Conservation (phyloP, 73 alveolate genomes). For the Paramecium tetraurelia region DNA sequence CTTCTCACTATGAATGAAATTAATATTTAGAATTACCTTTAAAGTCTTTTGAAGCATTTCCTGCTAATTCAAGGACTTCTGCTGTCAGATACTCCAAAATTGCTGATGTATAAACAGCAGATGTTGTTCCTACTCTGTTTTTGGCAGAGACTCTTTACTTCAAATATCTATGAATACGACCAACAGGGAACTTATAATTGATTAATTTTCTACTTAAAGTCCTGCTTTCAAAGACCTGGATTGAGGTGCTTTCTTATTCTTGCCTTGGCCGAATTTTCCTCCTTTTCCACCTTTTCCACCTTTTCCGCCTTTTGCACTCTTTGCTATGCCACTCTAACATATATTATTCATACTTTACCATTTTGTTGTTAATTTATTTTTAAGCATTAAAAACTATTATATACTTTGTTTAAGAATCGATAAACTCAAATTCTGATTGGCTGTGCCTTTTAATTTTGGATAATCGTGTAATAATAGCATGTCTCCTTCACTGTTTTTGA, state of each 20-base stretch:
- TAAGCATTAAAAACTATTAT: background rate
- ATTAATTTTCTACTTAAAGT: constrained; percentile 71
- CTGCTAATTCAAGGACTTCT: constrained; percentile 98
- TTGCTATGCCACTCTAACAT: constrained; percentile 26
- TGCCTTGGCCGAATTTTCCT: constrained; percentile 83
- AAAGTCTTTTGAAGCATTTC: constrained; percentile 97
- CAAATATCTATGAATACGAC: constrained; percentile 97
- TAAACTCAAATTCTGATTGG: constrained; percentile 51
- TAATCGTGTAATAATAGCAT: background rate
- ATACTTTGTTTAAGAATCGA: constrained; percentile 15
- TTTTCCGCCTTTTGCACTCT: constrained; percentile 81
- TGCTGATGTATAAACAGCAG: constrained; percentile 99
- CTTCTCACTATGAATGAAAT: constrained; percentile 74
- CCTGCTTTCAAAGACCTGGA: constrained; percentile 98
- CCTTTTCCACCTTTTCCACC: constrained; percentile 93
- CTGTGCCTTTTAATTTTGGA: background rate
- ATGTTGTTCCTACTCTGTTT: constrained; percentile 99
- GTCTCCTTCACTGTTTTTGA: background rate
- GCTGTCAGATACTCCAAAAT: constrained; percentile 98
- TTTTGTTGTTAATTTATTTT: constrained; percentile 29
- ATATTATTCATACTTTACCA: background rate
- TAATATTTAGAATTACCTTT: constrained; percentile 52
- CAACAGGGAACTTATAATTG: constrained; percentile 94
- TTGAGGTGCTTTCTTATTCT: constrained; percentile 93
- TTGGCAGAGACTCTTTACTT: constrained; percentile 87